Base-by-base conservation (phyloP, 352 stramenopile species). In the Globisporangium viniferum region DNA sequence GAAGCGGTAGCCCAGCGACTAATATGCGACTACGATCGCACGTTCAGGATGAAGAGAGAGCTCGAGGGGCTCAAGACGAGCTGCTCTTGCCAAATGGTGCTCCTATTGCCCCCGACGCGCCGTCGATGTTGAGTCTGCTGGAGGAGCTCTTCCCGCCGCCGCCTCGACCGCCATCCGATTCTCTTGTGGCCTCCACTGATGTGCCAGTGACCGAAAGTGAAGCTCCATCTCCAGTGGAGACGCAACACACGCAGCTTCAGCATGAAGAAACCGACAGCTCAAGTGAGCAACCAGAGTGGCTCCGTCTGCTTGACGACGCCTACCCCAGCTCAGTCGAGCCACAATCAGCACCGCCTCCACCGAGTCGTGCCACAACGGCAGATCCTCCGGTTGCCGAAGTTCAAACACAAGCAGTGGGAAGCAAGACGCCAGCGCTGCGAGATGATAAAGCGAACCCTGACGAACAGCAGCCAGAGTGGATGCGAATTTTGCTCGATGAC, bases 141-240 rank as follows among this genome's bases (percentile, higher is more conserved):
- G 53, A 68, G 6, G 62, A 62, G 27, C 29, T 68, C 9, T 68
- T 68, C 29, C 53, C 53, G 5, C n/a, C 55, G 9, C 35, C 51
- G 6, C 14, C 44, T 7, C 44, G 18, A 36, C 3, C 5, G 5
- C 5, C 35, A 46, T 22, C 14, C 9, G 27, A 58, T 44, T 12
- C 29, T 33, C 44, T n/a, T 48, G 60, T 22, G 31, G 12, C 27
- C 5, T n/a, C 12, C 18, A 33, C 14, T 29, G 8, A 22, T 54
- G 18, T 15, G n/a, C 8, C 48, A 22, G n/a, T 14, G 49, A 14
- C 49, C 1, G n/a, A 31, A 29, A n/a, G 10, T 12, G n/a, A 55
- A 22, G 22, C n/a, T 1, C 20, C 15, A 15, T 29, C 22, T 14
- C n/a, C n/a, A 55, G 49, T 15, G 22, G 7, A 29, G 10, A 46